phyloP scores from a whole-genome alignment of 2,329 filamentous ascomycete genomes.

The Acrocalymma vagum region DNA sequence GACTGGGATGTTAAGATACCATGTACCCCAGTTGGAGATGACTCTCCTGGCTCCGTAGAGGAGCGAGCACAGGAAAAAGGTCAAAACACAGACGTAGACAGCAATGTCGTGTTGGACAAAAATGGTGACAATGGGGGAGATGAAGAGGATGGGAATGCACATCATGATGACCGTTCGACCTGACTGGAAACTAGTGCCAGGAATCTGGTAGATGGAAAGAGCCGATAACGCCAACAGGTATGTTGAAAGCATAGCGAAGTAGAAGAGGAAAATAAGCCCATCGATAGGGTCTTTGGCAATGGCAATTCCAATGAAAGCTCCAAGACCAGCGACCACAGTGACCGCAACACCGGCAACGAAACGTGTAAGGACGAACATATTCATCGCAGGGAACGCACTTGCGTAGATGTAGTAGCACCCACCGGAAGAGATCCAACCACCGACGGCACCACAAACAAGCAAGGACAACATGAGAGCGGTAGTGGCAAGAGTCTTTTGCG shows the following conservation, averaged over 20 bases:
- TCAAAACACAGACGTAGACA: conserved; percentile 63
- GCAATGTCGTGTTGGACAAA: conserved; percentile 60
- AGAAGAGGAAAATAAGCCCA: conserved; percentile 65
- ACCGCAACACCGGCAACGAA: conserved; percentile 55
- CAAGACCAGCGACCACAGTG: conserved; percentile 57
- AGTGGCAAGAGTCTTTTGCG: conserved; percentile 59
- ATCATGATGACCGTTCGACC: conserved; percentile 61
- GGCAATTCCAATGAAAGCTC: conserved; percentile 58
- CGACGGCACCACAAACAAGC: conserved; percentile 64
- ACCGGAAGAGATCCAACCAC: conserved; percentile 66
- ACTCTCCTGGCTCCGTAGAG: conserved; percentile 59
- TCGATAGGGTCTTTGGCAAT: conserved; percentile 48
- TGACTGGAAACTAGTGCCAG: conserved; percentile 58
- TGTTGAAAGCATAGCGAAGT: conserved; percentile 61
- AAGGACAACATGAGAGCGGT: conserved; percentile 64
- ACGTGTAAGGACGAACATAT: conserved; percentile 59
- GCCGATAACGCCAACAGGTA: no score
- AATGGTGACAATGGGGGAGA: conserved; percentile 62
- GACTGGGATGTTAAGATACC: conserved; percentile 56
- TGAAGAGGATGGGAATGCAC: conserved; percentile 61
- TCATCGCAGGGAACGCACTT: conserved; percentile 59
- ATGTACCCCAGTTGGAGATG: conserved; percentile 63
- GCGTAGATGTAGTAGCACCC: conserved; percentile 66
- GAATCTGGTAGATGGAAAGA: conserved; percentile 51
- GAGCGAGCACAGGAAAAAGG: conserved; percentile 58